phyloP scores from a whole-genome alignment of 257 asterid genomes.

The Leonotis leonurus region DNA sequence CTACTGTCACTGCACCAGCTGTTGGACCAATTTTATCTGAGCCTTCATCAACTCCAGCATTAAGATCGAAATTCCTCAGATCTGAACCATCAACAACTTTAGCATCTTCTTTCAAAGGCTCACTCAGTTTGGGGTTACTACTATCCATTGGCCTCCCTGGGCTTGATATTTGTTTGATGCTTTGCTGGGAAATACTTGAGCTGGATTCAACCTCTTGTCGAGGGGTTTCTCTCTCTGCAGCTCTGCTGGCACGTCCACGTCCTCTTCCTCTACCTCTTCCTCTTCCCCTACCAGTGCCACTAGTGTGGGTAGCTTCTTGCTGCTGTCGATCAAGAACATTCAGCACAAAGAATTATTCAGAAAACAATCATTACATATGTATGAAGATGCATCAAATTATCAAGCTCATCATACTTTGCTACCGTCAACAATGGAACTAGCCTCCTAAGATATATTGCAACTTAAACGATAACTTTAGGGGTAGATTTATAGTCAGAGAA shows the following conservation, averaged over 20 bases:
- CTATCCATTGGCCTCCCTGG: slow-evolving; percentile 33
- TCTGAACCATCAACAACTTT: slow-evolving; percentile 26
- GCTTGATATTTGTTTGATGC: too few relatives aligned
- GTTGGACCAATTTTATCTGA: slow-evolving; percentile 25
- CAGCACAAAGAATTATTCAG: not conserved
- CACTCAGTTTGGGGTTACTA: slow-evolving; percentile 29
- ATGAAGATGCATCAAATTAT: too few relatives aligned
- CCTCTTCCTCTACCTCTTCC: slow-evolving; percentile 86
- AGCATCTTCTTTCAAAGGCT: slow-evolving; percentile 33
- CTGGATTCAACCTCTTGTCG: slow-evolving; percentile 39
- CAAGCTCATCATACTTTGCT: too few relatives aligned
- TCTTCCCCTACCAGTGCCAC: slow-evolving; percentile 67
- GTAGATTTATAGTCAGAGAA: too few relatives aligned
- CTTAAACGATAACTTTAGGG: too few relatives aligned
- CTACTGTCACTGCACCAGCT: slow-evolving; percentile 10
- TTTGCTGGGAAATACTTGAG: slow-evolving; percentile 15
- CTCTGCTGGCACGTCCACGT: slow-evolving; percentile 47
- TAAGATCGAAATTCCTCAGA: slow-evolving; percentile 33
- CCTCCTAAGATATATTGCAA: too few relatives aligned
- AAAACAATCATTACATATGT: too few relatives aligned
- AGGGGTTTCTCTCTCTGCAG: slow-evolving; percentile 44
- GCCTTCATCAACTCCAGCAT: slow-evolving; percentile 25
- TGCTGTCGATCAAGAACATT: slow-evolving; percentile 18
- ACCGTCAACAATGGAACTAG: too few relatives aligned
- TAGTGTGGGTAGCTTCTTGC: slow-evolving; percentile 42